A percentile compares a stretch with the other conserved stretches of the same genome.
phyloP scores from a whole-genome alignment of 176 grass and related monocot species.

The Lolium multiflorum region DNA sequence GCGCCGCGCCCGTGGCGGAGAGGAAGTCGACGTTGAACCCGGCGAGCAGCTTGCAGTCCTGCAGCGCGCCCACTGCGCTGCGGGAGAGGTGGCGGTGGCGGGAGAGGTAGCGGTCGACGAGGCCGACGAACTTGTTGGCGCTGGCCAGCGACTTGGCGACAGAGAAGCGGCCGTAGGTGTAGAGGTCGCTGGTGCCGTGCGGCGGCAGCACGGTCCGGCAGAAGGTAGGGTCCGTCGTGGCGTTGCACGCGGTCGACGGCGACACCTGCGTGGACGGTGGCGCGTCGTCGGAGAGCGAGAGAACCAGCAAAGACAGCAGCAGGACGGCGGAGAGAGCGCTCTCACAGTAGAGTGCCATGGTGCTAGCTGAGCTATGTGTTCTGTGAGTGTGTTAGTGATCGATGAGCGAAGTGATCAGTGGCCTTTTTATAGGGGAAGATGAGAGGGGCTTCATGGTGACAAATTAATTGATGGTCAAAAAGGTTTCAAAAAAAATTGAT shows the following conservation, averaged over 20 bases:
- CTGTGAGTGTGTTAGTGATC: not conserved
- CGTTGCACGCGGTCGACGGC: conserved; percentile 60
- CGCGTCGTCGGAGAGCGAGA: conserved; percentile 8
- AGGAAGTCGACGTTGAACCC: conserved; percentile 87
- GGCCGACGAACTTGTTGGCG: conserved; percentile 53
- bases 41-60: conserved; percentile 77
- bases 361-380: not conserved
- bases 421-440: conserved; percentile 43
- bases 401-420: not conserved
- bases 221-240: conserved; percentile 66
- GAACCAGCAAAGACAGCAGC: conserved; percentile 30
- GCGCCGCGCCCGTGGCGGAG: conserved; percentile 41
- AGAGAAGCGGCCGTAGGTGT: conserved; percentile 76
- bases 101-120: conserved; percentile 61
- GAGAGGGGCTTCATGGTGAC: not conserved
- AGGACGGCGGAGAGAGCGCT: conserved; percentile 16
- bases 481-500: no score
- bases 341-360: conserved; percentile 25
- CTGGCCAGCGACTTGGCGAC: conserved; percentile 72
- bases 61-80: conserved; percentile 56
- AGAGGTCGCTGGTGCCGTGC: conserved; percentile 56
- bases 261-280: conserved; percentile 52
- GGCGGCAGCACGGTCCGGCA: conserved; percentile 67
- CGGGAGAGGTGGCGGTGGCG: conserved; percentile 51
- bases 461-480: not conserved